phyloP scores from a whole-genome alignment of 371 early-diverging fungal genomes.

The Mucor racemosus region DNA sequence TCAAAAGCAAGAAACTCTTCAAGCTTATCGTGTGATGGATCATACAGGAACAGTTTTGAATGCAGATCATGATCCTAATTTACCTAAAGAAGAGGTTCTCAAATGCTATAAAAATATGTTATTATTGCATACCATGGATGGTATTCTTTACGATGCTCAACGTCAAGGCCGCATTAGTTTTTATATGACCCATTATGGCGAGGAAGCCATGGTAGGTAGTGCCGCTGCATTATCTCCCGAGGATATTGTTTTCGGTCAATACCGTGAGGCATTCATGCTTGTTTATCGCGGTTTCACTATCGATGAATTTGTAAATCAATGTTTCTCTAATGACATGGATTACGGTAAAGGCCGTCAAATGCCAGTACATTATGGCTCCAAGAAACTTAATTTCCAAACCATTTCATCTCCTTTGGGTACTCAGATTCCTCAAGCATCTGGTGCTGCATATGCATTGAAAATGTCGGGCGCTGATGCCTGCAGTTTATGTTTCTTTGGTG shows the following conservation, averaged over 20 bases:
- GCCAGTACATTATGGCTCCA: constrained; percentile 97
- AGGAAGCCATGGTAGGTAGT: constrained; percentile 93
- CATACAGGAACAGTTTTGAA: constrained; percentile 80
- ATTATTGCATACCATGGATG: constrained; percentile 88
- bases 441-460: constrained; percentile 96
- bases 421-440: constrained; percentile 98
- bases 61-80: constrained; percentile 74
- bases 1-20: constrained; percentile 62
- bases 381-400: constrained; percentile 88
- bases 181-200: constrained; percentile 98
- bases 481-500: constrained; percentile 95
- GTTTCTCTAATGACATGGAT: constrained; percentile 90
- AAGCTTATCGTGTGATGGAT: constrained; percentile 95
- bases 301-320: constrained; percentile 95
- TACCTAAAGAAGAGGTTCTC: constrained; percentile 74
- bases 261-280: constrained; percentile 94
- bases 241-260: constrained; percentile 94
- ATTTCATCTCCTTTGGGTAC: constrained; percentile 97
- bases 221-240: constrained; percentile 86
- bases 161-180: constrained; percentile 97
- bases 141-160: constrained; percentile 96
- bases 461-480: constrained; percentile 75
- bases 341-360: constrained; percentile 97
- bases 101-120: constrained; percentile 92
- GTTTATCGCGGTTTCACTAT: constrained; percentile 93